Evolutionary conservation across 805 yeast genomes (phyloP).

Genomic region (Sugiyamaella valdiviana): DNA sequence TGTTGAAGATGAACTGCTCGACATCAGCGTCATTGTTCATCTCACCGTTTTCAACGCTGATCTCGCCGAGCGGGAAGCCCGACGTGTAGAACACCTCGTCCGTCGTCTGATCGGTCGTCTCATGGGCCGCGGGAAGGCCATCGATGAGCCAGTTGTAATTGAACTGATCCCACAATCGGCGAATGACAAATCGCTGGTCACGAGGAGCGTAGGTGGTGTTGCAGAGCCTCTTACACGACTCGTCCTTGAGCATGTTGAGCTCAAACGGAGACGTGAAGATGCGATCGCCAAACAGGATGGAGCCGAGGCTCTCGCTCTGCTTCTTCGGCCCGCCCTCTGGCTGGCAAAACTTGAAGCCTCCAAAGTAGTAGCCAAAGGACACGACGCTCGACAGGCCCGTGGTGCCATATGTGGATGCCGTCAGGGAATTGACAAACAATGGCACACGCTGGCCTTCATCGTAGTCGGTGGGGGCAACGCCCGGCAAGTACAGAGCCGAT

Average conservation of each 20-base stretch:
- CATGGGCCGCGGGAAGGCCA: slow-evolving; percentile 87
- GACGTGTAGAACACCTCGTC: slow-evolving; percentile 61
- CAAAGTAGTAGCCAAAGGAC: slow-evolving; percentile 57
- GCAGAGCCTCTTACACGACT: slow-evolving; percentile 66
- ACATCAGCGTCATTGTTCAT: slow-evolving; percentile 43
- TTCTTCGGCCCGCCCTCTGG: slow-evolving; percentile 60
- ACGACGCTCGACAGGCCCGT: slow-evolving; percentile 27
- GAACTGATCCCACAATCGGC: slow-evolving; percentile 75
- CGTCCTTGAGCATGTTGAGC: slow-evolving; percentile 67
- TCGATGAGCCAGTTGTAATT: slow-evolving; percentile 90
- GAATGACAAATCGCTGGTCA: slow-evolving; percentile 70
- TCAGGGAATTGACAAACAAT: slow-evolving; percentile 80
- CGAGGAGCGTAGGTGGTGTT: slow-evolving; percentile 47
- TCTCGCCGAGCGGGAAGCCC: slow-evolving; percentile 72
- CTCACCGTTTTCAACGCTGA: slow-evolving; percentile 35
- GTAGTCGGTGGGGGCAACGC: slow-evolving; percentile 92
- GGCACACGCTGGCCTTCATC: slow-evolving; percentile 65
- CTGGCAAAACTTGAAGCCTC: slow-evolving; percentile 73
- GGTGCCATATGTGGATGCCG: slow-evolving; percentile 54
- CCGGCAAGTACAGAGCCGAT: slow-evolving; percentile 81
- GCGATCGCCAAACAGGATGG: slow-evolving; percentile 92
- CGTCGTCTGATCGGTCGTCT: slow-evolving; percentile 46
- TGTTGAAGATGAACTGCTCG: slow-evolving; percentile 50
- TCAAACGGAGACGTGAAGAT: slow-evolving; percentile 88
- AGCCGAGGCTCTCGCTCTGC: slow-evolving; percentile 86